A percentile compares a stretch with the other conserved stretches of the same genome.
Conservation (phyloP, 2,329 filamentous ascomycete species). For the Phaeomoniella chlamydospora region DNA sequence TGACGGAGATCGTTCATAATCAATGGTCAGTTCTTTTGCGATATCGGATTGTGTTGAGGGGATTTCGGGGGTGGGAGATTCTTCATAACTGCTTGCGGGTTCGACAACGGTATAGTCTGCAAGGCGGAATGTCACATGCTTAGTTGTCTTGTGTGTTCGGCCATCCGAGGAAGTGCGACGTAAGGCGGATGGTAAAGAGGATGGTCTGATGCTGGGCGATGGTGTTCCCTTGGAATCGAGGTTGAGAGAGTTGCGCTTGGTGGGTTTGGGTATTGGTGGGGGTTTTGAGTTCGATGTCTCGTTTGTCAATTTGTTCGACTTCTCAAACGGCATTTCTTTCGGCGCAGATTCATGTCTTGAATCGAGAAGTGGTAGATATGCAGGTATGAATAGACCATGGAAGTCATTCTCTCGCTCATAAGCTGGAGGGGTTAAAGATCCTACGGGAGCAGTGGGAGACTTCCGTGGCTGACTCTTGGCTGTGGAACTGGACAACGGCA, state of each 20-base stretch:
- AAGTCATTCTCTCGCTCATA: slow-evolving; percentile 7
- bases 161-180: slow-evolving; percentile 6
- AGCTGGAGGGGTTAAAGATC: slow-evolving; percentile 2
- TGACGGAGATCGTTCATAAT: neutral
- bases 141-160: slow-evolving; percentile 7
- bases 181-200: slow-evolving; percentile 9
- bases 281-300: slow-evolving; percentile 4
- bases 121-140: slow-evolving; percentile 13
- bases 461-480: neutral
- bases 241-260: slow-evolving; percentile 5
- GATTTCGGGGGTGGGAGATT: slow-evolving; percentile 4
- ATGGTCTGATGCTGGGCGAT: slow-evolving; percentile 1
- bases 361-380: slow-evolving; percentile 10
- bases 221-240: slow-evolving; percentile 4
- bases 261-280: slow-evolving; percentile 3
- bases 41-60: neutral
- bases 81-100: slow-evolving; percentile 12
- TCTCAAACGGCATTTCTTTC: too few relatives aligned
- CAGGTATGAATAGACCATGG: slow-evolving; percentile 10
- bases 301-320: too few relatives aligned
- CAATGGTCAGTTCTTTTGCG: neutral
- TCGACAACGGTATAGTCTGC: slow-evolving; percentile 11
- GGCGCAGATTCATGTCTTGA: too few relatives aligned
- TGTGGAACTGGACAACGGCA: neutral
- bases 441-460: neutral